These are phyloP conservation scores for Zygnema circumcarinatum DNA, from an alignment of 139 green algal genomes.

Conservation along the genomic window DNA sequence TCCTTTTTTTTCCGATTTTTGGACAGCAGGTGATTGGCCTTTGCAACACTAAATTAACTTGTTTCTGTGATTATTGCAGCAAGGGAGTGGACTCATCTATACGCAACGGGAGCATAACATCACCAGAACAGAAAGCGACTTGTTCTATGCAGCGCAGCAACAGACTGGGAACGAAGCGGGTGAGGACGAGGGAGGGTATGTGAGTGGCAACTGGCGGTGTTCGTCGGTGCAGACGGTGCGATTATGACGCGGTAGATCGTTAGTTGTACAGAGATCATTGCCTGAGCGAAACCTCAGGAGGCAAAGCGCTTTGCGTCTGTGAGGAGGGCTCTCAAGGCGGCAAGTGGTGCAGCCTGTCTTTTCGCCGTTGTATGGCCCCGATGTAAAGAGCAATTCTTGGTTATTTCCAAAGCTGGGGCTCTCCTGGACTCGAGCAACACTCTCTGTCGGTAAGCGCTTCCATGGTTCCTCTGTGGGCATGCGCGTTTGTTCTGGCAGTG, in stretches of 20 bases:
- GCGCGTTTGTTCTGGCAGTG: too few relatives aligned
- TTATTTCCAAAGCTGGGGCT: neutral
- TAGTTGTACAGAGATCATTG: neutral
- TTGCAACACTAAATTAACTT: neutral
- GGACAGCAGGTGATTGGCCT: neutral
- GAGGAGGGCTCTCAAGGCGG: neutral
- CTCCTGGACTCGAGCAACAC: too few relatives aligned
- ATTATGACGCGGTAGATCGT: too few relatives aligned
- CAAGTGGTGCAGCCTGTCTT: neutral
- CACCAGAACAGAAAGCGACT: neutral
- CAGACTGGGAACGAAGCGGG: neutral
- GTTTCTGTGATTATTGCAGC: slow-evolving; percentile 15
- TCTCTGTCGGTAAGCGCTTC: too few relatives aligned
- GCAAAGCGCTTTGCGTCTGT: neutral
- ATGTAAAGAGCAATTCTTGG: neutral
- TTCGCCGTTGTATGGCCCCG: neutral
- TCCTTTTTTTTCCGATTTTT: neutral
- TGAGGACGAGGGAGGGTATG: neutral
- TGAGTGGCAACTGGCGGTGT: neutral
- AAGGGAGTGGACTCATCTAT: slow-evolving; percentile 38
- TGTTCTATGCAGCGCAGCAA: neutral
- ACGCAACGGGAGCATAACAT: slow-evolving; percentile 42
- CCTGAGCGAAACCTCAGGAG: neutral
- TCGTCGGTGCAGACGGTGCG: neutral
- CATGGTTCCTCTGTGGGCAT: too few relatives aligned